Evolutionary conservation across 306 rosid species (phyloP), one percentile per base, ranked within the genome.

Genomic region (Herpetospermum pedunculosum): DNA sequence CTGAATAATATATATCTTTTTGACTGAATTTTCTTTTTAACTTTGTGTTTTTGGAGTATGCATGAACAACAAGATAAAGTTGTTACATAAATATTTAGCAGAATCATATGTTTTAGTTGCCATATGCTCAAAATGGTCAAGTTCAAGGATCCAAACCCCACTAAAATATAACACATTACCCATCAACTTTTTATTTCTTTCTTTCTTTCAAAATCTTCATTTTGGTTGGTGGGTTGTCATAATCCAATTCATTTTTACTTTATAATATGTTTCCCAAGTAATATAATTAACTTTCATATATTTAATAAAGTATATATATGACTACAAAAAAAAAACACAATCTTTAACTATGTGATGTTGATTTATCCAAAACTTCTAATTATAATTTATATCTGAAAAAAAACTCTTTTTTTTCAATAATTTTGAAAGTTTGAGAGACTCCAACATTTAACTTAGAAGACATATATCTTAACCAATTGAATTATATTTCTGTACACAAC

Each of bases 21-120:
- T 11, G 47, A 71, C 44, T 49, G 34, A 71, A 46, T 65, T 70
- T 26, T 55, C 2, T 3, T 25, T 32, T 71, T 50, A 37, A 18
- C 41, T 50, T 60, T 25, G 76, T 50, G 35, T 38, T 35, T 57
- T 16, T 54, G 48, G 63, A 73, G 18, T 73, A 26, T 73, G 77
- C 77, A 73, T 54, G 77, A 73, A 73, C 77, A 54, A 73, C 40
- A 0, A 38, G 68, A 54, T 38, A 64, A 64, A 64, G 48, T 35
- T 14, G 19, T 62, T 18, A 35, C 7, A 37, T 7, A 62, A 62
- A 62, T 16, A 62, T 34, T 62, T 30, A 16, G 41, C 5, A 32
- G 21, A 30, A 28, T 29, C 23, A 58, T 32, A 16, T 30, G 69
- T 63, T 30, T 16, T 35, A 63, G 28, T 15, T 43, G n/a, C 30